Base-by-base conservation (phyloP, 257 asterid species). In the Fraxinus cuspidata region DNA sequence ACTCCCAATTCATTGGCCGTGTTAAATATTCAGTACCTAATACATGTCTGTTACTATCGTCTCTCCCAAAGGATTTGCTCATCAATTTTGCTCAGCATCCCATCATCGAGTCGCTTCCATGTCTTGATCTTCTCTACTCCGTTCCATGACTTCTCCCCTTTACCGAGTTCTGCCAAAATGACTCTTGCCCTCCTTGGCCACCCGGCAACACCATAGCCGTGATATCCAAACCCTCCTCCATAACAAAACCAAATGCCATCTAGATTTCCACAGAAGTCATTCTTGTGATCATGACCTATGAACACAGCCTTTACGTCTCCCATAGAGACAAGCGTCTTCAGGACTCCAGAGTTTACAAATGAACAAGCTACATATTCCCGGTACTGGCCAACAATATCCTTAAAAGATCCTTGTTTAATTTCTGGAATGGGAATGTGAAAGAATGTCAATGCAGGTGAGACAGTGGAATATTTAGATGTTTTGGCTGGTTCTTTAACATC, bases 351-450 rank as follows among this genome's bases (percentile, higher is more conserved):
- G 82, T 91, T 79, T 27, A 94, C 94, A 0, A 78, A 40, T 32
- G 99, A 94, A 77, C 97, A 90, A 4, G 99, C 97, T 23, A 84
- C 77, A 47, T 89, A 74, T 79, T 94, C 98, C 40, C 68, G 82
- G 75, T 90, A 85, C 0, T 74, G 74, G 42, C 99, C 99, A 72
- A 92, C 85, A 15, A 90, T 25, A 38, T 83, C 88, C 80, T 79
- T 72, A 71, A 92, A 47, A 32, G 97, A 94, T n/a, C 93, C 96
- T 80, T 85, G 87, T 74, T 79, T 89, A 28, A 94, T 75, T 89
- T 94, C 98, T 40, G 98, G 98, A 65, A 94, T 91, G 12, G 98
- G 98, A 74, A 94, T 94, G 90, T 94, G 98, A 85, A 94, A 94
- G 90, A 94, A 94, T 37, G 90, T 91, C 75, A 94, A n/a, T 38